Percentiles rank a stretch among this genome's conserved stretches.
Conservation (phyloP, 768 basidiomycete genomes). For the Tricholomella constricta region DNA sequence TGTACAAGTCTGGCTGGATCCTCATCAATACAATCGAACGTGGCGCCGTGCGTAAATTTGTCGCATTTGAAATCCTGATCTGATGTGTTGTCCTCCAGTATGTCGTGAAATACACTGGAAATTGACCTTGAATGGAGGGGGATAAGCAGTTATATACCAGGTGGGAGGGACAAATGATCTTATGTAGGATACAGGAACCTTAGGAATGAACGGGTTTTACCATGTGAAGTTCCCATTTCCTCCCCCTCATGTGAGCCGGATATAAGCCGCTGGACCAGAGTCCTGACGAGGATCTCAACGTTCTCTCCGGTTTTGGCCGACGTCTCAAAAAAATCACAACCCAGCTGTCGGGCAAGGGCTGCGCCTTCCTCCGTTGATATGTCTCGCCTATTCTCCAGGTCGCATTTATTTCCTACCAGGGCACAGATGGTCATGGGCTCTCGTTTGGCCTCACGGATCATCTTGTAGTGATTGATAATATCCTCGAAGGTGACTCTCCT, state of each 20-base stretch:
- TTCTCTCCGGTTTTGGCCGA: slow-evolving; percentile 31
- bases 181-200: background rate
- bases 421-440: slow-evolving; percentile 20
- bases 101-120: slow-evolving; percentile 9
- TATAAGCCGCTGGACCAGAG: background rate
- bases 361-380: slow-evolving; percentile 25
- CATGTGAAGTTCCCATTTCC: background rate
- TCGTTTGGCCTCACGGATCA: slow-evolving; percentile 21
- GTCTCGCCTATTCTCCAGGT: slow-evolving; percentile 21
- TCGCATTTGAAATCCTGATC: background rate
- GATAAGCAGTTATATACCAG: no score
- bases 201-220: background rate
- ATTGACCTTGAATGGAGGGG: background rate
- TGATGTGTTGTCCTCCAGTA: background rate
- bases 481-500: slow-evolving; percentile 27
- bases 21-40: slow-evolving; percentile 19
- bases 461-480: slow-evolving; percentile 23
- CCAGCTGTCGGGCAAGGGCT: slow-evolving; percentile 26
- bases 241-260: no score
- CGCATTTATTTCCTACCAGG: slow-evolving; percentile 31
- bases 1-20: slow-evolving; percentile 17
- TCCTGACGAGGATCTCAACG: slow-evolving; percentile 20
- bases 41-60: slow-evolving; percentile 5
- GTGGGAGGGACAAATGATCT: no score
- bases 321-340: slow-evolving; percentile 29